These are phyloP conservation scores for Helicosporidium sp. DNA, from an alignment of 139 green algal species.

Conservation along the genomic window DNA sequence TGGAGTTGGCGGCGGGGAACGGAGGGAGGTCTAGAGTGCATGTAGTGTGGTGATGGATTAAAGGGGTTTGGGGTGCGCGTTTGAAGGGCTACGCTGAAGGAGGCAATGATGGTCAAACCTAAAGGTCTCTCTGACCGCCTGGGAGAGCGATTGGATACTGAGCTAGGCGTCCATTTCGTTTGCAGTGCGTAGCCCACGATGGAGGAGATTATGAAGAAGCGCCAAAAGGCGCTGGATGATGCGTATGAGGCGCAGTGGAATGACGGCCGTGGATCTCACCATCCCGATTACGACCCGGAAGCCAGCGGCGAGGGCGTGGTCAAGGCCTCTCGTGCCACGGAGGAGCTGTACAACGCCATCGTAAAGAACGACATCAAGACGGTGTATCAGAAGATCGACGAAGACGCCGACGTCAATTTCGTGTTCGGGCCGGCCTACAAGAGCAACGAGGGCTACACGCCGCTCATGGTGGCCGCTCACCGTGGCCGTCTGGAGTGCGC, in stretches of 20 bases:
- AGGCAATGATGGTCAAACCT: too few relatives aligned
- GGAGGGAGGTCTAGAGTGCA: too few relatives aligned
- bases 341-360: conserved; percentile 80
- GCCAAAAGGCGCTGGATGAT: conserved; percentile 39
- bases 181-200: too few relatives aligned
- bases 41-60: too few relatives aligned
- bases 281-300: conserved; percentile 64
- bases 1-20: too few relatives aligned
- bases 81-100: too few relatives aligned
- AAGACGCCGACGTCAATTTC: conserved; percentile 84
- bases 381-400: conserved; percentile 84
- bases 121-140: too few relatives aligned
- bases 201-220: conserved; percentile 68
- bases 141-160: too few relatives aligned
- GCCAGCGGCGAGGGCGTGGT: conserved; percentile 24
- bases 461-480: conserved; percentile 74
- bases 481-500: conserved; percentile 56
- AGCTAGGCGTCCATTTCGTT: too few relatives aligned
- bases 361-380: conserved; percentile 56
- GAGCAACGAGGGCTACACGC: conserved; percentile 72
- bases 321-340: conserved; percentile 44
- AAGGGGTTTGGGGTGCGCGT: too few relatives aligned
- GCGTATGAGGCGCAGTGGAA: conserved; percentile 67
- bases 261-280: conserved; percentile 53
- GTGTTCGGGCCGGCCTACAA: conserved; percentile 65